Percentiles rank a stretch among this genome's conserved stretches.
These are phyloP conservation scores for Colletotrichum costaricense DNA, from an alignment of 2,329 filamentous ascomycete genomes.

Conservation along the genomic window DNA sequence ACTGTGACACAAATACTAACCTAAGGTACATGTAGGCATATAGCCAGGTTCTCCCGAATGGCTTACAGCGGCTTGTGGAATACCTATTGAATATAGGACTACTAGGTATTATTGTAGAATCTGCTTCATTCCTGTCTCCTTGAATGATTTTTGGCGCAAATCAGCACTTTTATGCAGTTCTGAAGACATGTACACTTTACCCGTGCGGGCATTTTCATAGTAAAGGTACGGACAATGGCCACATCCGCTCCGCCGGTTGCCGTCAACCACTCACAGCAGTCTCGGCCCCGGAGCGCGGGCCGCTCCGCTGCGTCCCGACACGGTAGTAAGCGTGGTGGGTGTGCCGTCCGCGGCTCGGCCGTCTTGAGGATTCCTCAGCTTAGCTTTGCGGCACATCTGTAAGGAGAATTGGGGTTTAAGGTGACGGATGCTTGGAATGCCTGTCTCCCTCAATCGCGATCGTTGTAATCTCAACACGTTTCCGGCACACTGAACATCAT, in stretches of 20 bases:
- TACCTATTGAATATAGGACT: no score
- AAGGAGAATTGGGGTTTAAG: no score
- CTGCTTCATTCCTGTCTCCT: no score
- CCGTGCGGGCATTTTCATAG: no score
- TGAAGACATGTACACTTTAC: no score
- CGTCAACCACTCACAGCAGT: neutral
- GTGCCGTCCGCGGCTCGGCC: neutral
- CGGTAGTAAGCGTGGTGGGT: neutral
- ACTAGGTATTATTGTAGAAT: no score
- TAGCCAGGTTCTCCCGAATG: neutral
- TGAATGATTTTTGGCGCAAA: no score
- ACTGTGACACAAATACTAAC: neutral
- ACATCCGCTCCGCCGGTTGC: neutral
- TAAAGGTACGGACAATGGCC: neutral
- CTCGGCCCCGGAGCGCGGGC: neutral
- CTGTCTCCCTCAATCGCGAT: neutral
- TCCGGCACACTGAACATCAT: neutral
- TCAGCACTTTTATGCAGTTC: no score
- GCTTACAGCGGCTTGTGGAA: no score
- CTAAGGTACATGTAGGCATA: neutral
- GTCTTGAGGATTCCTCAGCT: neutral
- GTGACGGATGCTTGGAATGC: neutral
- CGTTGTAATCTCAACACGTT: neutral
- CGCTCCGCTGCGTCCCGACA: neutral
- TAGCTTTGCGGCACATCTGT: neutral